A percentile compares a stretch with the other conserved stretches of the same genome.
These are phyloP conservation scores for Auricularia sp. DNA, from an alignment of 768 basidiomycete genomes.

Conservation along the genomic window DNA sequence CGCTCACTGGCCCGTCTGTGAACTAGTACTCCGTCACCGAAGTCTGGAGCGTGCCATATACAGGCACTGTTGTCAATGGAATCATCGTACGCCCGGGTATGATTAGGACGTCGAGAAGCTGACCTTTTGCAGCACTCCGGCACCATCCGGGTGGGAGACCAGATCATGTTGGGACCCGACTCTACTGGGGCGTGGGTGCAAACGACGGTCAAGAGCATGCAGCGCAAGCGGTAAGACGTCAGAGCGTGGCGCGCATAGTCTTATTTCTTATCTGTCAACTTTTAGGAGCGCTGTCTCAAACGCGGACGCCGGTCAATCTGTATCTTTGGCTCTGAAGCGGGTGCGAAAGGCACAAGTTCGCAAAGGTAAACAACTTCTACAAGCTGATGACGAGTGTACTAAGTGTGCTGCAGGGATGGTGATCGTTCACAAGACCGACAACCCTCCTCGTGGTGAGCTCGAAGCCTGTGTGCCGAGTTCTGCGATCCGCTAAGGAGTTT, in stretches of 20 bases:
- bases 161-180: conserved; percentile 83
- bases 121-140: conserved; percentile 42
- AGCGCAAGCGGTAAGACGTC: conserved; percentile 66
- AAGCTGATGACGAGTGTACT: background rate
- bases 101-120: background rate
- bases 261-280: background rate
- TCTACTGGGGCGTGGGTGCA: conserved; percentile 79
- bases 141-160: conserved; percentile 65
- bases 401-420: conserved; percentile 53
- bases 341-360: conserved; percentile 71
- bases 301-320: conserved; percentile 94
- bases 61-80: conserved; percentile 77
- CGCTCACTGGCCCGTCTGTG: conserved; percentile 4
- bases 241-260: background rate
- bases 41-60: conserved; percentile 53
- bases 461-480: background rate
- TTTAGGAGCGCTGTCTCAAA: conserved; percentile 64
- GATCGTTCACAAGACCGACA: conserved; percentile 69
- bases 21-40: conserved; percentile 73
- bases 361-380: conserved; percentile 38
- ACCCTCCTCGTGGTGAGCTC: conserved; percentile 58
- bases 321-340: conserved; percentile 86
- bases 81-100: conserved; percentile 33
- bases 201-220: conserved; percentile 81
- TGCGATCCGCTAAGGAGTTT: background rate